Evolutionary conservation across 768 basidiomycete genomes (phyloP), one percentile per base, ranked within the genome.

Genomic region (Pulveroboletus frians): DNA sequence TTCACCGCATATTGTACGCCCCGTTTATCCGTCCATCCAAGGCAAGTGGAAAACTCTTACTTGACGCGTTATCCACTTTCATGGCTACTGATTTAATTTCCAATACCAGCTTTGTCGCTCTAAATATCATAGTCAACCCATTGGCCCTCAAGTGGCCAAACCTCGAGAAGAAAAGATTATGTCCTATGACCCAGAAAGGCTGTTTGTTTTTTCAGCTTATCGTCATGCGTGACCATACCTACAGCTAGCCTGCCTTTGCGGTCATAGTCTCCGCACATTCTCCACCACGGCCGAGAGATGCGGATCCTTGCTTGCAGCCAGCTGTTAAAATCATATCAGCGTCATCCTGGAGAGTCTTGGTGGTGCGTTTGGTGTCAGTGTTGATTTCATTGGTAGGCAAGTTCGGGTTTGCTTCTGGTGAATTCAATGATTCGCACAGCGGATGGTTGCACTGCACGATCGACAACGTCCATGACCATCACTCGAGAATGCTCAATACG

Each of bases 281-380:
- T 89, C 8, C 95, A 76, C 72, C 97, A 96, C 66, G 78, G 93
- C 27, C 85, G 95, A 50, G 95, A 97, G 68, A 92, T 97, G 90
- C 84, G 96, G 30, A 92, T 98, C 55, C 81, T 88, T 17, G 93
- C 94, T 1, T 98, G 96, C 70, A 71, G 77, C 23, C 95, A 98
- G 61, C 75, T 97, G 5, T 74, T n/a, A n/a, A n/a, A 97, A 65
- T 84, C 80, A 9, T 99, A 98, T 66, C 79, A 85, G n/a, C n/a
- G n/a, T n/a, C n/a, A n/a, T n/a, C n/a, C 73, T 99, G 18, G 85
- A 92, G 44, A 90, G 88, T 58, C 77, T 98, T 54, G 79, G 82
- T 42, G 71, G 76, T 1, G 91, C 93, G 18, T 98, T 98, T 54
- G 95, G 95, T 20, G 94, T 98, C 31, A 82, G 83, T 39, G 77